A percentile compares a stretch with the other conserved stretches of the same genome.
Conservation (phyloP, 108 stramenopile species). For the Nitzschia putrida region DNA sequence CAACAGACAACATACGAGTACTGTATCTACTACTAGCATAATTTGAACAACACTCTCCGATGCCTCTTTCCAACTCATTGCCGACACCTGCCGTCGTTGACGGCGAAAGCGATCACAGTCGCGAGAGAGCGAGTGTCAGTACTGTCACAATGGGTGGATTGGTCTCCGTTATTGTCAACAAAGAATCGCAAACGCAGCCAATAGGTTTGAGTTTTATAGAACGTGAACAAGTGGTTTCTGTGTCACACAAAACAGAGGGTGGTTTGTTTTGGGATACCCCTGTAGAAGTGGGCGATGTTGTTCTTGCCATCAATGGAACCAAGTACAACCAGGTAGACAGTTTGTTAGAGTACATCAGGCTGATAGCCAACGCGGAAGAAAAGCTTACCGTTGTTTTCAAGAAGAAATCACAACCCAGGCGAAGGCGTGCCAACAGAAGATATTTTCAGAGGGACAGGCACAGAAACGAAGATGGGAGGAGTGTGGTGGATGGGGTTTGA, state of each 20-base stretch:
- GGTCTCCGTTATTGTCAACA: constrained; percentile 24
- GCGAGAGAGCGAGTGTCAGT: not conserved
- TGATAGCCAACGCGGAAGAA: constrained; percentile 22
- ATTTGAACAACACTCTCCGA: not conserved
- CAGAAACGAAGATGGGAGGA: constrained; percentile 15
- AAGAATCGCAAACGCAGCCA: constrained; percentile 5
- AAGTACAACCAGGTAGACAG: constrained; percentile 13
- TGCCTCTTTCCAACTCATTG: not conserved
- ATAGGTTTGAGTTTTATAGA: constrained; percentile 22
- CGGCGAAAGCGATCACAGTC: not conserved
- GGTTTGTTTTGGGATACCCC: constrained; percentile 17
- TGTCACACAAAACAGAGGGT: constrained; percentile 8
- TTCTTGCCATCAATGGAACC: constrained; percentile 26
- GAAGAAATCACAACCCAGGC: constrained; percentile 2
- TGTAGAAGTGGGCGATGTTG: constrained; percentile 18
- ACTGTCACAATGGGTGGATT: not conserved
- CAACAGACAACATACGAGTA: not conserved
- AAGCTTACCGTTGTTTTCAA: constrained; percentile 32
- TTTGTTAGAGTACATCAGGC: not conserved
- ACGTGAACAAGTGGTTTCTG: not conserved
- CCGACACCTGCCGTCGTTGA: not conserved
- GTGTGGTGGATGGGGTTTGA: not conserved
- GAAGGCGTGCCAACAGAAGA: not conserved
- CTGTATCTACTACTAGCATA: not conserved
- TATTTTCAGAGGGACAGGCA: not conserved